Conservation (phyloP, 805 yeast genomes). For the Pichia exigua region DNA sequence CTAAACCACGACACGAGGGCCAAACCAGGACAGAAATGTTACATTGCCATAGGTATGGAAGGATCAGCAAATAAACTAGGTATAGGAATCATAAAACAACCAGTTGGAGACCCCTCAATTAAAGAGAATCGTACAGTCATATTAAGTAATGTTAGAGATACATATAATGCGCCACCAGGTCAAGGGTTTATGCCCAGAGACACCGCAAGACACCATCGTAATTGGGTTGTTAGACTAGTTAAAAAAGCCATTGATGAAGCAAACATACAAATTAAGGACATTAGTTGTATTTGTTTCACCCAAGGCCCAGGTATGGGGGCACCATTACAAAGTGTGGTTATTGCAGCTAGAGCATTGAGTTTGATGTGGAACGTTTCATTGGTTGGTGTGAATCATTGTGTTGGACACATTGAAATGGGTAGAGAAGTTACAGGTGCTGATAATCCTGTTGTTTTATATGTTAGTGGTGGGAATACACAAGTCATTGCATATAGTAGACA, state of each 20-base stretch:
- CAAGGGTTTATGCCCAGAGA: slow-evolving; percentile 96
- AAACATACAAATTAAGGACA: slow-evolving; percentile 36
- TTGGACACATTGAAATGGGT: slow-evolving; percentile 99
- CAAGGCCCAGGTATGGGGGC: slow-evolving; percentile 99
- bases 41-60: slow-evolving; percentile 83
- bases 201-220: slow-evolving; percentile 92
- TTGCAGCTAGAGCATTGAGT: slow-evolving; percentile 82
- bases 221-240: slow-evolving; percentile 83
- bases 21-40: slow-evolving; percentile 37
- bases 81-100: slow-evolving; percentile 82
- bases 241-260: slow-evolving; percentile 61
- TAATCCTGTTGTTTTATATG: slow-evolving; percentile 96
- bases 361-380: slow-evolving; percentile 77
- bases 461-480: slow-evolving; percentile 98
- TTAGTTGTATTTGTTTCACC: slow-evolving; percentile 85
- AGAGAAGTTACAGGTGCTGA: slow-evolving; percentile 95
- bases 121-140: slow-evolving; percentile 56
- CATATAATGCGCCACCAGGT: slow-evolving; percentile 95
- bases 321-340: slow-evolving; percentile 85
- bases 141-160: slow-evolving; percentile 86
- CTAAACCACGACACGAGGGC: slow-evolving; percentile 34
- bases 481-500: slow-evolving; percentile 94
- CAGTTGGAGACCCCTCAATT: slow-evolving; percentile 44
- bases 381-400: slow-evolving; percentile 94
- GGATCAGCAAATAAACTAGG: slow-evolving; percentile 97